These are phyloP conservation scores for Podosphaera leucotricha DNA, from an alignment of 2,329 filamentous ascomycete genomes.

Conservation along the genomic window DNA sequence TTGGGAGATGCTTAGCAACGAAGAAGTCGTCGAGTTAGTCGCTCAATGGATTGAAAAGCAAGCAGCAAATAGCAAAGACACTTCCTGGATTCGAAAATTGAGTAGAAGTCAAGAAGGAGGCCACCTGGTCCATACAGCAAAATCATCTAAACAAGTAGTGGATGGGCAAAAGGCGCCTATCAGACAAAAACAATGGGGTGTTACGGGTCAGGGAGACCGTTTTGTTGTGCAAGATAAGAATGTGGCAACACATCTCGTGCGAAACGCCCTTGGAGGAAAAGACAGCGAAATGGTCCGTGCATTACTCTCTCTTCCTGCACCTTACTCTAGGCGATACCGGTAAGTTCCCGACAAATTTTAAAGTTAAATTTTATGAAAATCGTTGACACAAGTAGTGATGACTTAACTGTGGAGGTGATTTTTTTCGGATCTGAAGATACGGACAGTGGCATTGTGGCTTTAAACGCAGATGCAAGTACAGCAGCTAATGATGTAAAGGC, in stretches of 20 bases:
- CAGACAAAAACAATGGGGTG: conserved; percentile 75
- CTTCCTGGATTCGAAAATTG: conserved; percentile 41
- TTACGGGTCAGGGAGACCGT: conserved; percentile 50
- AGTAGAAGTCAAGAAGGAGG: conserved; percentile 29
- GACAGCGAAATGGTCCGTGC: conserved; percentile 88
- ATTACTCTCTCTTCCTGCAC: conserved; percentile 70
- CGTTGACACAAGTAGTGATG: conserved; percentile 35
- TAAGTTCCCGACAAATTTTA: conserved; percentile 19
- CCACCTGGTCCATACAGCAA: conserved; percentile 44
- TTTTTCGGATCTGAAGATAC: conserved; percentile 68
- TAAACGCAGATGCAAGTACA: conserved; percentile 75
- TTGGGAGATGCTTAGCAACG: conserved; percentile 98
- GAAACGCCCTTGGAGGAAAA: conserved; percentile 82
- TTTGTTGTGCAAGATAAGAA: conserved; percentile 93
- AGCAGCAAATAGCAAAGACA: conserved; percentile 14
- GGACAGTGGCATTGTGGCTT: conserved; percentile 50
- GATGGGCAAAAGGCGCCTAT: conserved; percentile 72
- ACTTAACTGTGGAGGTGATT: conserved; percentile 91
- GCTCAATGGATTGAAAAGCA: conserved; percentile 91
- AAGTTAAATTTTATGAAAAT: conserved; percentile 1
- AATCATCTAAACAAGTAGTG: conserved; percentile 7
- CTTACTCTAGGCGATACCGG: conserved; percentile 80
- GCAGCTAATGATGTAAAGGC: conserved; percentile 13
- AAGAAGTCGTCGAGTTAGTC: conserved; percentile 89
- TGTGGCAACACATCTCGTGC: conserved; percentile 79